Evolutionary conservation across 116 monocot species (phyloP), one percentile per base, ranked within the genome.

Genomic region (Cymodocea nodosa): DNA sequence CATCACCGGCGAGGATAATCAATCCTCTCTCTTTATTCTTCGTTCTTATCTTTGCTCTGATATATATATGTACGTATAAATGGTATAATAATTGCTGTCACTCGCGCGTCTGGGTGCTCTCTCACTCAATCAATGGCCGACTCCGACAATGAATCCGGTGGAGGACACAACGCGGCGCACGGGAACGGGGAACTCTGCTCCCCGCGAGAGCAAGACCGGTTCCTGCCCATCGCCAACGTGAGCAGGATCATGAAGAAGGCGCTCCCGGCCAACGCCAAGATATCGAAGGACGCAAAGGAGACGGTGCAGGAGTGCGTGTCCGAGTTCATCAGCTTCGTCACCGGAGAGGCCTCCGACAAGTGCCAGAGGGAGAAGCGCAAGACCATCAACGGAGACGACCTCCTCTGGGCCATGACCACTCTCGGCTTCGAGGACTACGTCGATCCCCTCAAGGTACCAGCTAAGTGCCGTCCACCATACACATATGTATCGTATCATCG

Each of bases 261-360:
- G 12, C 72, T 83, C 37, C 83, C 83, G 67, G 73, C 67, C 23
- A 76, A 78, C 70, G 83, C 73, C 5, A 79, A 79, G 79, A 79
- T 83, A 60, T 79, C 79, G 58, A 79, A 76, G 73, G 76, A 76
- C 60, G 89, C 89, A 34, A 90, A 90, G 79, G 89, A 90, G 70
- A 85, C 85, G 37, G 76, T 90, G 65, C 89, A 90, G 64, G 89
- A 90, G 73, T 90, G 89, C 60, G 89, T 85, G 0, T 85, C 85
- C 0, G 89, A 90, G 79, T 90, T 90, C 80, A 90, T 90, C 68
- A 90, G 85, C 74, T 90, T 90, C 83, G 73, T 90, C 73, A 90
- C 89, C 44, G 85, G 89, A 0, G 89, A 90, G 76, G 83, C 83
- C 51, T 78, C 83, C 49, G 79, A 83, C 67, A 83, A 83, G 70